Evolutionary conservation across 2,329 filamentous ascomycete species (phyloP).

Genomic region (Magnaporthiopsis poae): DNA sequence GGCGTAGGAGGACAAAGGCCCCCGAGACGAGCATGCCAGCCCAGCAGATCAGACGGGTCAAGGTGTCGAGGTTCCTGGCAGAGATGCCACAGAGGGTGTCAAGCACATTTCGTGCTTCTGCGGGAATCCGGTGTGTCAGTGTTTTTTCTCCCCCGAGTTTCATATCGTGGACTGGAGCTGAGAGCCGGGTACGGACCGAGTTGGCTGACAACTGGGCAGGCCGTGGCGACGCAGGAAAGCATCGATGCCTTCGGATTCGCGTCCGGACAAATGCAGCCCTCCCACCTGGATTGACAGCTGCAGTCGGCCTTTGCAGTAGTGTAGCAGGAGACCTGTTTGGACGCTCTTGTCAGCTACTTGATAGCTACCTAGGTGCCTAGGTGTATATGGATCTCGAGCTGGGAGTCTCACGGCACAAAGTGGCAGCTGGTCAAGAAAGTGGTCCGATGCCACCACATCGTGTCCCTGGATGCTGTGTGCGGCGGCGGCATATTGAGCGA

Average conservation of each 20-base stretch:
- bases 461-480: not conserved
- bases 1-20: slow-evolving; percentile 27
- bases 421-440: not conserved
- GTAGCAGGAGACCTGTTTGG: not conserved
- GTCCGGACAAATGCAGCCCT: not conserved
- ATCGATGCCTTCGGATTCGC: not conserved
- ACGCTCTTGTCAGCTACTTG: not conserved
- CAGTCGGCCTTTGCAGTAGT: not conserved
- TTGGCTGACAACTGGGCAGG: not conserved
- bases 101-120: not conserved
- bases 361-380: not conserved
- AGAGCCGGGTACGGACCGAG: not conserved
- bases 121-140: not conserved
- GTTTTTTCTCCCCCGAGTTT: not conserved
- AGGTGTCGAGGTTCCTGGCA: not conserved
- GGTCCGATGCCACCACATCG: not conserved
- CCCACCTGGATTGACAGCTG: not conserved
- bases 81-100: not conserved
- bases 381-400: too few relatives aligned
- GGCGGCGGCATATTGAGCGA: not conserved
- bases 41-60: not conserved
- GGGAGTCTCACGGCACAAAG: not conserved
- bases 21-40: slow-evolving; percentile 18
- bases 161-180: not conserved
- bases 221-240: not conserved